Base-by-base conservation (phyloP, 2,329 filamentous ascomycete species). In the Ophiostoma fasciatum region DNA sequence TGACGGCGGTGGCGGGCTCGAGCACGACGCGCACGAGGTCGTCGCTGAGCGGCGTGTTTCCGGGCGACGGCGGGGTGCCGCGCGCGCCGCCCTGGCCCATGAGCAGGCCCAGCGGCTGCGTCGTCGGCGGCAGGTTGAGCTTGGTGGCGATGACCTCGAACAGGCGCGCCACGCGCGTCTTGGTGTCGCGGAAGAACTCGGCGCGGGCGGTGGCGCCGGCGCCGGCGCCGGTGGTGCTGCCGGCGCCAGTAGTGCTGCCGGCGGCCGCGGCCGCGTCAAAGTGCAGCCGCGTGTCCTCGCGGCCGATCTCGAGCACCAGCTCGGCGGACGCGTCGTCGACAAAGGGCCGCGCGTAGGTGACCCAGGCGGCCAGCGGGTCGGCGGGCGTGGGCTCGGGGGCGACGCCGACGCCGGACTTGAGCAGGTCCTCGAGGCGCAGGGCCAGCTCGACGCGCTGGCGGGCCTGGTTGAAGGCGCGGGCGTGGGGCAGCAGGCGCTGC, bases 141-240 rank as follows among this genome's bases (percentile, higher is more conserved):
- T 88, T 92, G 23, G 77, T 78, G 3, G 80, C 74, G n/a, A 94
- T 68, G 8, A 93, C 78, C 47, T 83, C 78, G 45, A 92, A 73
- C 6, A 94, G 61, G 37, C 75, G 77, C 0, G 74, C 68, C 14
- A 94, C 65, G 35, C 82, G 70, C 10, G 71, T 66, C 45, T 79
- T 78, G 5, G 76, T 72, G 31, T 80, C 69, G 12, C 74, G 72
- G 46, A 81, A 71, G 57, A 94, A 92, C 43, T 82, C 74, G 2
- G 74, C 77, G n/a, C 73, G 66, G 48, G 72, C 65, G 12, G 52
- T 53, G n/a, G n/a, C n/a, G 31, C 21, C 21, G 14, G 23, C 32
- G 25, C 17, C 9, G 8, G 11, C n/a, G 14, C 10, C 35, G 11
- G 25, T n/a, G n/a, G n/a, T n/a, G 35, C 27, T 3, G 28, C 19